These are phyloP conservation scores for Phytomonas francai DNA, from an alignment of 208 protist species.

Conservation along the genomic window DNA sequence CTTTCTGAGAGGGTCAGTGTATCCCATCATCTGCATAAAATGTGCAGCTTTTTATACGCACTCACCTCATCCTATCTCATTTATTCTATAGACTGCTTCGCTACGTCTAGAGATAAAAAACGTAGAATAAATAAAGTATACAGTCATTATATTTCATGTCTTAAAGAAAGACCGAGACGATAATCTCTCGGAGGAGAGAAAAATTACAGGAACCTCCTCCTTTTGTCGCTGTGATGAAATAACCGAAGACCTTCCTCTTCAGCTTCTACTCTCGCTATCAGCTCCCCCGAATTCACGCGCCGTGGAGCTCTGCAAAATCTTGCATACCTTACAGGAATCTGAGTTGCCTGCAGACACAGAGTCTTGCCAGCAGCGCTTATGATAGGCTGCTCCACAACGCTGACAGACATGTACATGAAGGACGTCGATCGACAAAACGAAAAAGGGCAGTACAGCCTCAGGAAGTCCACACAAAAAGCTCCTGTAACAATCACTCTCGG, in stretches of 20 bases:
- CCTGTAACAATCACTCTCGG: not conserved
- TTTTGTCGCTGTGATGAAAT: not conserved
- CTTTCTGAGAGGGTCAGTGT: not conserved
- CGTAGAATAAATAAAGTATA: no score
- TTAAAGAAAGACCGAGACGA: not conserved
- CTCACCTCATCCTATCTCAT: not conserved
- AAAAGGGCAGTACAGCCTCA: not conserved
- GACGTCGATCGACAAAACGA: not conserved
- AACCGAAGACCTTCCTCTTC: not conserved
- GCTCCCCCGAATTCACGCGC: not conserved
- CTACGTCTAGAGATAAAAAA: not conserved
- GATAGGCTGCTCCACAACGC: not conserved
- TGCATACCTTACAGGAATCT: not conserved
- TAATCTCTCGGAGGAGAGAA: not conserved
- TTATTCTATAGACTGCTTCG: not conserved
- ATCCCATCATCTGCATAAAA: not conserved
- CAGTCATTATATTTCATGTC: no score
- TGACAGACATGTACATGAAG: not conserved
- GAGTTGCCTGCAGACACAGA: not conserved
- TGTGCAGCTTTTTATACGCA: not conserved
- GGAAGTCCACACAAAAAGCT: not conserved
- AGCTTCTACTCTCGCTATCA: not conserved
- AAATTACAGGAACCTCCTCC: not conserved
- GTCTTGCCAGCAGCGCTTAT: not conserved
- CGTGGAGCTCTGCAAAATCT: not conserved